Percentiles rank a stretch among this genome's conserved stretches.
phyloP scores from a whole-genome alignment of 1,284 basidiomycete genomes.

The Somion occarium region DNA sequence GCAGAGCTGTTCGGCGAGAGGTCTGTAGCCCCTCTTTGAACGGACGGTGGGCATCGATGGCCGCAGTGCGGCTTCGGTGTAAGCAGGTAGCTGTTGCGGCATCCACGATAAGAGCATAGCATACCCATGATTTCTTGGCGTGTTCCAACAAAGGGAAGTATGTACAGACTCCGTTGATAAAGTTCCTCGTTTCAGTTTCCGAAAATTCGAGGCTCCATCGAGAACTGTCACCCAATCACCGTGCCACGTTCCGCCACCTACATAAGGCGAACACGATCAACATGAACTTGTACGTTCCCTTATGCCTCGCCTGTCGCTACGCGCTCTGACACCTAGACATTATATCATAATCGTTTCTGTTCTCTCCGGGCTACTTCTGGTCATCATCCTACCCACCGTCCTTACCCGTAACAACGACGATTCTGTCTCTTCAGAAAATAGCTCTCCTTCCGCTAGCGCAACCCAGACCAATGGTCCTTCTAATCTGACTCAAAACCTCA shows the following conservation, averaged over 20 bases:
- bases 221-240: not conserved
- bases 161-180: not conserved
- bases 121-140: not conserved
- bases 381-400: not conserved
- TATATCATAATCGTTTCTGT: not conserved
- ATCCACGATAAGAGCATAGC: not conserved
- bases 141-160: not conserved
- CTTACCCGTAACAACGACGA: not conserved
- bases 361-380: not conserved
- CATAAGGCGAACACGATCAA: not conserved
- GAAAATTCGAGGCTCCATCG: not conserved
- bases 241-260: not conserved
- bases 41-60: no score
- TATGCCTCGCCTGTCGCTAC: not conserved
- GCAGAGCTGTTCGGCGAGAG: no score
- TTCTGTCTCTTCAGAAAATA: not conserved
- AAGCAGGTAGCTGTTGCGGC: no score
- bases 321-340: not conserved
- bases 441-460: not conserved
- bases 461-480: not conserved
- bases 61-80: no score
- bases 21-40: no score
- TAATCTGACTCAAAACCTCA: not conserved
- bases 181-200: not conserved
- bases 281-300: not conserved